A percentile compares a stretch with the other conserved stretches of the same genome.
Conservation (phyloP, 2,329 filamentous ascomycete genomes). For the Neophaeococcomyces aloes region DNA sequence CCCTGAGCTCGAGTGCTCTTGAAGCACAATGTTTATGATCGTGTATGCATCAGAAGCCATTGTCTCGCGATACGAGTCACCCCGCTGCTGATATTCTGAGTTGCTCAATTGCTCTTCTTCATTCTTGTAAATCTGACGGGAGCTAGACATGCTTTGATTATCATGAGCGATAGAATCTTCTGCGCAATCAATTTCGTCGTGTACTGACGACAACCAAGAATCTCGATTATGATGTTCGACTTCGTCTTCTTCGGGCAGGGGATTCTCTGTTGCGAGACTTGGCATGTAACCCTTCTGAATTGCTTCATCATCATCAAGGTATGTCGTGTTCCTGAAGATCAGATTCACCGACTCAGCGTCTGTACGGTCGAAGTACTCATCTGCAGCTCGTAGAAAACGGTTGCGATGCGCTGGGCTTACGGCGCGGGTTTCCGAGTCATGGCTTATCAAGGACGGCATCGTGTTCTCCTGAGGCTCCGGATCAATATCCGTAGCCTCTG, state of each 20-base stretch:
- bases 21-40: constrained; percentile 20
- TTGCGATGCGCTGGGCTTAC: constrained; percentile 33
- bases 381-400: constrained; percentile 21
- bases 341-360: constrained; percentile 47
- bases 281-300: constrained; percentile 30
- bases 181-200: constrained; percentile 9
- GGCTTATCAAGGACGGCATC: constrained; percentile 33
- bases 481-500: constrained; percentile 54
- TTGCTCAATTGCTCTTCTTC: neutral
- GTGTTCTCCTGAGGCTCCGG: constrained; percentile 52
- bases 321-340: constrained; percentile 41
- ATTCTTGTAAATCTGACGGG: neutral
- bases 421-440: constrained; percentile 41
- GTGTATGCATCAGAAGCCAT: constrained; percentile 20
- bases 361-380: constrained; percentile 30
- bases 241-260: constrained; percentile 1
- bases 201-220: constrained; percentile 21
- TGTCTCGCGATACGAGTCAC: constrained; percentile 10
- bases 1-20: constrained; percentile 19
- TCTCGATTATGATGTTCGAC: constrained; percentile 4
- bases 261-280: constrained; percentile 12
- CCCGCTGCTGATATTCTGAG: constrained; percentile 9
- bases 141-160: too few relatives aligned
- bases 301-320: constrained; percentile 28
- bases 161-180: neutral